Base-by-base conservation (phyloP, 2,329 filamentous ascomycete genomes). In the Talaromyces sp. region DNA sequence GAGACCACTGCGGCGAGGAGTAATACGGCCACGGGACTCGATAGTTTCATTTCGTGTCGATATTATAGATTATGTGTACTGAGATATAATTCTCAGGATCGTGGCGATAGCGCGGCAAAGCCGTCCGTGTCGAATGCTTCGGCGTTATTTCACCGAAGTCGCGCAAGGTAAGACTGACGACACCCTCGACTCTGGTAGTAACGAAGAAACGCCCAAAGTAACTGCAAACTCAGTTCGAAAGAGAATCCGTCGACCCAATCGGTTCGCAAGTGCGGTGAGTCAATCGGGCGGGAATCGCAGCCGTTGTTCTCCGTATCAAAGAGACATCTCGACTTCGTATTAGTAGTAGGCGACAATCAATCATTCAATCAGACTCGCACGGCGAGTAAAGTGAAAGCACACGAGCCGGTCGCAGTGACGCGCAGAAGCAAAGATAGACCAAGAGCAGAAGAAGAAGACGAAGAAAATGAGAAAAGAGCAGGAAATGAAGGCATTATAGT, bases 31-130 rank as follows among this genome's bases (percentile, higher is more conserved):
- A 64, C n/a, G 23, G 28, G 31, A 12, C n/a, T 55, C 18, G 35
- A 63, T 46, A 60, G 28, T 39, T 55, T 64, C 63, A 64, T 62
- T 56, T 35, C 44, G 58, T 21, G 9, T 55, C 40, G 23, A 58
- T 35, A 28, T 58, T 14, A 18, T 44, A 46, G 28, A 33, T 12
- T 39, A 37, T 33, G 18, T 33, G n/a, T 54, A 54, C 28, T n/a
- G 46, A 37, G 7, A 54, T 14, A 23, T 28, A 33, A 33, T 12
- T 35, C 31, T 8, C 31, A 11, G 9, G 37, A n/a, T 35, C 35
- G 31, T n/a, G 33, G 33, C 21, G 39, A 21, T 31, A 23, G n/a
- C 59, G 40, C 46, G 46, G 59, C 28, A 25, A 25, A 25, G 23
- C 18, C n/a, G 48, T 44, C 59, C 48, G 59, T 16, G 33, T 40